Evolutionary conservation across 2,329 filamentous ascomycete species (phyloP).

Genomic region (Colletotrichum somersetense): DNA sequence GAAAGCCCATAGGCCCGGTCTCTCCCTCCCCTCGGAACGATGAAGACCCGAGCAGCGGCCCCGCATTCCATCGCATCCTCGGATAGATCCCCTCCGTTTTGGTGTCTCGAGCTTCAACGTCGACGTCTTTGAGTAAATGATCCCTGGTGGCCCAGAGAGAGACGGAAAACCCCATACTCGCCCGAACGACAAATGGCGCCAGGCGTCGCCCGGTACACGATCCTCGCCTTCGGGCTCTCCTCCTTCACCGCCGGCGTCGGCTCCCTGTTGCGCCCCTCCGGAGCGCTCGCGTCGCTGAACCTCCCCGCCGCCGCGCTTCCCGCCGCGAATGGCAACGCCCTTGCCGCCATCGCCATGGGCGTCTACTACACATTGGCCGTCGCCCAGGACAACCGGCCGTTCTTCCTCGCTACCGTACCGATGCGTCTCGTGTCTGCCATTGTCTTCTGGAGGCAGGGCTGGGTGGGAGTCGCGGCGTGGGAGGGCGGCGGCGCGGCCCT

Average conservation of each 20-base stretch:
- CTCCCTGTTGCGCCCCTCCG: conserved; percentile 17
- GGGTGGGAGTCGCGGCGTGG: conserved; percentile 47
- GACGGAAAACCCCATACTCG: too few species aligned
- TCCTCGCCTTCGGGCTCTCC: conserved; percentile 45
- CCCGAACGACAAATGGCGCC: neutral
- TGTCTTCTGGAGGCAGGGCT: conserved; percentile 48
- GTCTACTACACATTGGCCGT: conserved; percentile 50
- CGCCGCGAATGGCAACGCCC: conserved; percentile 42
- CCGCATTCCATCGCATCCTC: conserved; percentile 16
- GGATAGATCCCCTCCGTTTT: neutral
- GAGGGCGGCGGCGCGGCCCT: conserved; percentile 44
- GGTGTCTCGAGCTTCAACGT: neutral
- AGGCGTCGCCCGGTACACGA: conserved; percentile 33
- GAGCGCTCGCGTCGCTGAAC: neutral
- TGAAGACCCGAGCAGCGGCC: conserved; percentile 14
- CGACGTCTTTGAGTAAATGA: neutral
- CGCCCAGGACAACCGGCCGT: conserved; percentile 49
- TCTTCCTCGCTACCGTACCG: conserved; percentile 49
- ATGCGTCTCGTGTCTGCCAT: conserved; percentile 48
- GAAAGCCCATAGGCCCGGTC: conserved; percentile 7
- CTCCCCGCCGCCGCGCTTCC: conserved; percentile 35
- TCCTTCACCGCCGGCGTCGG: conserved; percentile 43
- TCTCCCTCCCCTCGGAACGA: conserved; percentile 25
- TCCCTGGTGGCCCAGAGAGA: too few species aligned
- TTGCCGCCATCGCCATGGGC: conserved; percentile 50